Percentiles rank a stretch among this genome's conserved stretches.
Conservation (phyloP, 768 basidiomycete genomes). For the Neoboletus brunneissimus region DNA sequence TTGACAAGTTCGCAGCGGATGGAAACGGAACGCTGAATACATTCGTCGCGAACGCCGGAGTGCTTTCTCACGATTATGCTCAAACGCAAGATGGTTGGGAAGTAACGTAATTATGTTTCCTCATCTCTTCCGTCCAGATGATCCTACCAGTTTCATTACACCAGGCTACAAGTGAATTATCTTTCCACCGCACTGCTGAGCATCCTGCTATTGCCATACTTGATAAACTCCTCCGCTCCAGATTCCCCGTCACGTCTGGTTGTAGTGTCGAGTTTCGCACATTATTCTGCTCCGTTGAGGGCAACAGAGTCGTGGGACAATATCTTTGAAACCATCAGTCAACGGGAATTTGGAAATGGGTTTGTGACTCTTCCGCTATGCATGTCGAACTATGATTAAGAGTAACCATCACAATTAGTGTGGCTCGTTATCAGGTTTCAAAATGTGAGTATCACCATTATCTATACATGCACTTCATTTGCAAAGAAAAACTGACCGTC, state of each 20-base stretch:
- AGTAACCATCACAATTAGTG: neutral
- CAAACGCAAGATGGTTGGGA: slow-evolving; percentile 50
- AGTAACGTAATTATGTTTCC: slow-evolving; percentile 30
- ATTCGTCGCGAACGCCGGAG: slow-evolving; percentile 34
- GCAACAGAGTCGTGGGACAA: slow-evolving; percentile 1
- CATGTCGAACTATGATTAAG: neutral
- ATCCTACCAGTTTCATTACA: neutral
- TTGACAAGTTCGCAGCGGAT: slow-evolving; percentile 26
- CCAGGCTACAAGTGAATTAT: slow-evolving; percentile 36
- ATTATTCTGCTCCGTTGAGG: slow-evolving; percentile 15
- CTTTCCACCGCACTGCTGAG: slow-evolving; percentile 33
- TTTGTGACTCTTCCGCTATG: slow-evolving; percentile 6
- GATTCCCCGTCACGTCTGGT: slow-evolving; percentile 28
- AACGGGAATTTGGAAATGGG: slow-evolving; percentile 22
- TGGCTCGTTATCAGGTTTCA: slow-evolving; percentile 21
- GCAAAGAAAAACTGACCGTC: neutral
- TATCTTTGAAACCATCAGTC: slow-evolving; percentile 27
- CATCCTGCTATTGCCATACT: slow-evolving; percentile 34
- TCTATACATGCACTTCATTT: neutral
- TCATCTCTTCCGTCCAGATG: neutral
- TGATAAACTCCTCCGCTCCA: slow-evolving; percentile 23
- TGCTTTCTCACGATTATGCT: slow-evolving; percentile 14
- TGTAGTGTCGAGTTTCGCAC: slow-evolving; percentile 32
- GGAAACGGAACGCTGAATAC: slow-evolving; percentile 24
- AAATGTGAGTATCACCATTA: slow-evolving; percentile 20